These are phyloP conservation scores for Talaromyces borbonicus DNA, from an alignment of 495 filamentous ascomycete genomes.

Conservation along the genomic window DNA sequence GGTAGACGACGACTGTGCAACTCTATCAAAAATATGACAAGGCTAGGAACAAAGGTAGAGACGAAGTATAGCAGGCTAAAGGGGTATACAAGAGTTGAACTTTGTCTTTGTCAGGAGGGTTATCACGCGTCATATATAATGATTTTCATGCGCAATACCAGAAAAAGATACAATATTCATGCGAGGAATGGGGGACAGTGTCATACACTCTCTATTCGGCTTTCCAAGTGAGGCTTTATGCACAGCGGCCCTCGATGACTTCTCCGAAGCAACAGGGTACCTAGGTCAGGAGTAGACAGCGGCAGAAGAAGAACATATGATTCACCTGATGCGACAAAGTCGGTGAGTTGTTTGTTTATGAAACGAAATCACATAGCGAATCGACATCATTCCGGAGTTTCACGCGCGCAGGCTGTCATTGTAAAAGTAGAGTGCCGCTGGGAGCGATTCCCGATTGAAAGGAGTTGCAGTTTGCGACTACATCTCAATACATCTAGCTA, in stretches of 20 bases:
- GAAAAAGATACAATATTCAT: too few relatives aligned
- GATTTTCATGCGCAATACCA: neutral
- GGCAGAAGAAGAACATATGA: neutral
- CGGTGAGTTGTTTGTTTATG: neutral
- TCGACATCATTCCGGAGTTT: too few relatives aligned
- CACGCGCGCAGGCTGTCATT: too few relatives aligned
- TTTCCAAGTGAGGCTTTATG: constrained; percentile 1
- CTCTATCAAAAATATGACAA: neutral
- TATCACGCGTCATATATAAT: neutral
- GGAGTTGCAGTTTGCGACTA: too few relatives aligned
- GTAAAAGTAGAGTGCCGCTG: too few relatives aligned
- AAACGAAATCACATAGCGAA: neutral
- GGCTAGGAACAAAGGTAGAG: neutral
- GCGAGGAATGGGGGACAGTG: too few relatives aligned
- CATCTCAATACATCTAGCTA: neutral
- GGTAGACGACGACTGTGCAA: neutral
- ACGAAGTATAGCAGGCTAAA: neutral
- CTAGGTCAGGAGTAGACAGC: too few relatives aligned
- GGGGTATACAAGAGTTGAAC: neutral
- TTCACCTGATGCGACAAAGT: neutral
- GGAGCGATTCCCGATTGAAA: too few relatives aligned
- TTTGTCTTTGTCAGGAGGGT: neutral
- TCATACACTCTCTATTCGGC: neutral
- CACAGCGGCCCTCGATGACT: neutral
- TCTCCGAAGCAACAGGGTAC: neutral